Evolutionary conservation across 257 asterid species (phyloP).

Genomic region (Petunia secreta): DNA sequence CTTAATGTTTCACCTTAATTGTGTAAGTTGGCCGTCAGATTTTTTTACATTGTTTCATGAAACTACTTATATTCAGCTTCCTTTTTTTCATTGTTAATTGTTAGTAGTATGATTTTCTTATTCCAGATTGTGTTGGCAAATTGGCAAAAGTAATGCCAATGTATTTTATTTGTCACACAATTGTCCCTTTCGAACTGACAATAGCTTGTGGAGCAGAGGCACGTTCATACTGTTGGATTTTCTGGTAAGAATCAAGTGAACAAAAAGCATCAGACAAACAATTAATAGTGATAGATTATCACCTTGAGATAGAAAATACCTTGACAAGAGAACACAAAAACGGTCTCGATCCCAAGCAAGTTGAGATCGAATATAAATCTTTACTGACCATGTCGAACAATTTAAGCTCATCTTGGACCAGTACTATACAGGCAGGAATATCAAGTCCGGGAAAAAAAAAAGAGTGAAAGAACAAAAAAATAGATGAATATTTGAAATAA

Average conservation of each 20-base stretch:
- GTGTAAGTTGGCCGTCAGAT: too few species aligned
- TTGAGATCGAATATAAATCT: not conserved
- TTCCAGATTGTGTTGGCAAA: not conserved
- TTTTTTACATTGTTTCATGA: too few species aligned
- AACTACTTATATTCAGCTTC: too few species aligned
- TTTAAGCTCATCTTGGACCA: not conserved
- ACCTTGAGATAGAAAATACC: not conserved
- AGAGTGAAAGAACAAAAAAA: not conserved
- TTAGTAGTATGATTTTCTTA: not conserved
- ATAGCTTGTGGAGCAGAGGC: not conserved
- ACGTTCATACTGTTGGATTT: not conserved
- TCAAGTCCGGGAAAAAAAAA: not conserved
- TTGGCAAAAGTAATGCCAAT: not conserved
- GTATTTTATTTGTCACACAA: not conserved
- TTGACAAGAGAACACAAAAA: not conserved
- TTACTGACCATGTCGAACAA: not conserved
- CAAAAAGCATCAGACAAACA: not conserved
- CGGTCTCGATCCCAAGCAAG: not conserved
- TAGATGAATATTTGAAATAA: conserved; percentile 17
- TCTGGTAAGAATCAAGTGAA: not conserved
- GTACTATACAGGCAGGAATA: not conserved
- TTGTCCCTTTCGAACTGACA: not conserved
- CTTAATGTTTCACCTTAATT: too few species aligned
- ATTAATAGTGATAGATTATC: not conserved
- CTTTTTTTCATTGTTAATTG: not conserved